Percentiles rank a stretch among this genome's conserved stretches.
These are phyloP conservation scores for Clonostachys sp. DNA, from an alignment of 2,329 filamentous ascomycete genomes.

Conservation along the genomic window DNA sequence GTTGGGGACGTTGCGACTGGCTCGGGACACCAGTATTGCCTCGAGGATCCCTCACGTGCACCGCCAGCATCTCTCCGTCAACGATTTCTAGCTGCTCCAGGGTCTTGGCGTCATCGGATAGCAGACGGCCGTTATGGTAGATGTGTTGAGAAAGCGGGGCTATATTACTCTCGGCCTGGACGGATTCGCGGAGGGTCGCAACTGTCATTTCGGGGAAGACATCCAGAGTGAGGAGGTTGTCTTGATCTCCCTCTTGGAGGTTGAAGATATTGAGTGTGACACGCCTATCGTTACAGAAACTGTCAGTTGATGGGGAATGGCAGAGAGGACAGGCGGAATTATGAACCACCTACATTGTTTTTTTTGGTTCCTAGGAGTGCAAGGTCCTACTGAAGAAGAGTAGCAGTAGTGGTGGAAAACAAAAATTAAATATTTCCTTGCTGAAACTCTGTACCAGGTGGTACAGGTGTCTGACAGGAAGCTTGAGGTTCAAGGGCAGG, in stretches of 20 bases:
- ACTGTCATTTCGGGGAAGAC: conserved; percentile 79
- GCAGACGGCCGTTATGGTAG: conserved; percentile 82
- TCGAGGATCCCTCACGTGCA: conserved; percentile 67
- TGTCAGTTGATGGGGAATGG: too few species aligned
- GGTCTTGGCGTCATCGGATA: conserved; percentile 74
- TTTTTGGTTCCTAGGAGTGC: too few species aligned
- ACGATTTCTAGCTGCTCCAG: conserved; percentile 75
- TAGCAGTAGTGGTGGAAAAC: too few species aligned
- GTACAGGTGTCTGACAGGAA: too few species aligned
- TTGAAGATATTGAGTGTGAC: conserved; percentile 83
- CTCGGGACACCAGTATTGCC: conserved; percentile 36
- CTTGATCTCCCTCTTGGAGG: conserved; percentile 60
- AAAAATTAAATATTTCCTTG: too few species aligned
- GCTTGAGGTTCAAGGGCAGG: too few species aligned
- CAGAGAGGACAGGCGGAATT: too few species aligned
- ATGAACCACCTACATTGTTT: too few species aligned
- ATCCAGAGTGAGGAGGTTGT: conserved; percentile 77
- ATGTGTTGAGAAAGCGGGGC: conserved; percentile 72
- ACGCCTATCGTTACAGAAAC: conserved; percentile 51
- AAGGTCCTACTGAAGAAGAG: too few species aligned
- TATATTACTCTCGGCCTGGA: conserved; percentile 78
- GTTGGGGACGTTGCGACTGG: conserved; percentile 4
- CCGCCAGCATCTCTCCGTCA: conserved; percentile 88
- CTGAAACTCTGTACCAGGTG: too few species aligned
- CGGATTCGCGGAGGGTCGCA: conserved; percentile 79